Evolutionary conservation across 2,329 filamentous ascomycete genomes (phyloP).

Genomic region (Pseudonectria foliicola): DNA sequence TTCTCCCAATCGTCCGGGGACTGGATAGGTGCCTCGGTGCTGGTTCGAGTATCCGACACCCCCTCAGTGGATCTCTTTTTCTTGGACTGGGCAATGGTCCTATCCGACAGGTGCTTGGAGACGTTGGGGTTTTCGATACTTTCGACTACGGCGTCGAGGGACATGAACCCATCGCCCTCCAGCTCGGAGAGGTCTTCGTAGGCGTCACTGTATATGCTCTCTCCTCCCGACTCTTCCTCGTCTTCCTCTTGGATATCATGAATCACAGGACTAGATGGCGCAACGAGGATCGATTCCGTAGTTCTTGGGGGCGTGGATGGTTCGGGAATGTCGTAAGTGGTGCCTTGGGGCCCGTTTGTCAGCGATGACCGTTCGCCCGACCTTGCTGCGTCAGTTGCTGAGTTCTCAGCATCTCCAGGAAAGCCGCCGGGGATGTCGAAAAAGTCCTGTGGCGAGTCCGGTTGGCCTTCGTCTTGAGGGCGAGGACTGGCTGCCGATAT

Average conservation of each 20-base stretch:
- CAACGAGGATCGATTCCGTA: conserved; percentile 11
- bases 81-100: conserved; percentile 15
- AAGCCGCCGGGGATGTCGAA: conserved; percentile 55
- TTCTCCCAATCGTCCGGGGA: conserved; percentile 54
- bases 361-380: neutral
- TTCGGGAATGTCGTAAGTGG: neutral
- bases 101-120: conserved; percentile 18
- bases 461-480: conserved; percentile 11
- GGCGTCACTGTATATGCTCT: conserved; percentile 67
- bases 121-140: conserved; percentile 35
- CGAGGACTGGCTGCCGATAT: conserved; percentile 38
- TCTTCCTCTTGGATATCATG: conserved; percentile 30
- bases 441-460: conserved; percentile 24
- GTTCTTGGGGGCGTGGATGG: conserved; percentile 10
- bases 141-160: conserved; percentile 64
- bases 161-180: conserved; percentile 62
- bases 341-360: neutral
- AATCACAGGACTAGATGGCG: conserved; percentile 20
- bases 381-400: neutral
- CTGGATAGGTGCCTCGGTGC: conserved; percentile 1
- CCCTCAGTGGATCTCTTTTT: conserved; percentile 6
- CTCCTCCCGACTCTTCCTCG: conserved; percentile 39
- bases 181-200: conserved; percentile 63
- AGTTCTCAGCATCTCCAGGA: conserved; percentile 32
- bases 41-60: neutral